These are phyloP conservation scores for Candida sonorensis DNA, from an alignment of 805 yeast species.

Conservation along the genomic window DNA sequence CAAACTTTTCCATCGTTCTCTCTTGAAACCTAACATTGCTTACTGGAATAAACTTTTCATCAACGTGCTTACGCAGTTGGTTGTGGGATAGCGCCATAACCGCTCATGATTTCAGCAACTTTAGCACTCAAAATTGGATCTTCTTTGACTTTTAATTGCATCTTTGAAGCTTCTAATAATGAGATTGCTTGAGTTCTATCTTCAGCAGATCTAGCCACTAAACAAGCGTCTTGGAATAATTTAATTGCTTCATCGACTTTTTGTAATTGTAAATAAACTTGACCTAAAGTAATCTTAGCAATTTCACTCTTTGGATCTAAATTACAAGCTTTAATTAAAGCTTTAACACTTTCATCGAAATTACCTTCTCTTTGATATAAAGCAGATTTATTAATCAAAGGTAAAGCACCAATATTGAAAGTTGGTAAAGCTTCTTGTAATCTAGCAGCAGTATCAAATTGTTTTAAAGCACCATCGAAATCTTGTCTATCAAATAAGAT, in stretches of 20 bases:
- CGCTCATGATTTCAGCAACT: constrained; percentile 49
- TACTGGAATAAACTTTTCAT: too few relatives aligned
- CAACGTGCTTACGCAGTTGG: too few relatives aligned
- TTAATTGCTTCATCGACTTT: constrained; percentile 74
- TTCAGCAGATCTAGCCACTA: constrained; percentile 72
- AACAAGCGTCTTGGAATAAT: constrained; percentile 77
- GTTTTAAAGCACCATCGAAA: constrained; percentile 62
- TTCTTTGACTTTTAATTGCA: constrained; percentile 71
- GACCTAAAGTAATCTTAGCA: constrained; percentile 88
- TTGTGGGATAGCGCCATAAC: neutral
- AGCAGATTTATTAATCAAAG: constrained; percentile 85
- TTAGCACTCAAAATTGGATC: constrained; percentile 61
- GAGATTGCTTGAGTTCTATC: constrained; percentile 89
- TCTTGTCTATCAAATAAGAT: constrained; percentile 79
- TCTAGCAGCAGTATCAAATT: constrained; percentile 80
- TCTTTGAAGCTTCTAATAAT: constrained; percentile 86
- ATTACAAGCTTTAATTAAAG: constrained; percentile 69
- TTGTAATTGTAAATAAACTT: constrained; percentile 78
- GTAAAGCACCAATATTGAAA: constrained; percentile 80
- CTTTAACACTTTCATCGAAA: constrained; percentile 50
- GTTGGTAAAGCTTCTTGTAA: constrained; percentile 65
- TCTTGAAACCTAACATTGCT: too few relatives aligned
- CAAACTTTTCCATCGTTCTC: too few relatives aligned
- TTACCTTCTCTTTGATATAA: constrained; percentile 51
- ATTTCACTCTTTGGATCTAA: constrained; percentile 85